phyloP scores from a whole-genome alignment of 176 grass and related monocot species.

The Avena sativa region DNA sequence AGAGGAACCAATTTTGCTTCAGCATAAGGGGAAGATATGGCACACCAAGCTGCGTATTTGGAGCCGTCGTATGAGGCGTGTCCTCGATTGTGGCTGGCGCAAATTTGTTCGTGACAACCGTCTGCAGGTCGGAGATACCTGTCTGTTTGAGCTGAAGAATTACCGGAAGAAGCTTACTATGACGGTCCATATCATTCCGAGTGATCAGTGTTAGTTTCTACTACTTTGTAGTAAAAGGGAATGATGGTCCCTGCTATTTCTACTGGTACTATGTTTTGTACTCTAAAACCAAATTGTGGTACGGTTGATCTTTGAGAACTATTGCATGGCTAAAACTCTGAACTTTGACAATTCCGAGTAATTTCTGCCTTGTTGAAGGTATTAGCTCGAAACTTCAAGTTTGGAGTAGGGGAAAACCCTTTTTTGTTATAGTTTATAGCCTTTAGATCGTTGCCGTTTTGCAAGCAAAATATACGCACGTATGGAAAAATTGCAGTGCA shows the following conservation, averaged over 20 bases:
- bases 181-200: conserved; percentile 43
- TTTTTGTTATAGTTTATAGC: too few relatives aligned
- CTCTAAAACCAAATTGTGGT: background rate
- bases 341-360: background rate
- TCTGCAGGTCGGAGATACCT: conserved; percentile 49
- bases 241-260: background rate
- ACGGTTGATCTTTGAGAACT: background rate
- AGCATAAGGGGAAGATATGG: background rate
- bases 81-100: conserved; percentile 25
- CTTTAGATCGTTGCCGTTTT: too few relatives aligned
- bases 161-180: conserved; percentile 30
- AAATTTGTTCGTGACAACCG: conserved; percentile 50
- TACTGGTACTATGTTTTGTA: background rate
- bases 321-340: background rate
- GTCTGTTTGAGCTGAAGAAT: conserved; percentile 53
- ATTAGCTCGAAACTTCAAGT: too few relatives aligned
- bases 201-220: conserved; percentile 4
- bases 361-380: too few relatives aligned
- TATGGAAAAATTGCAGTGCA: too few relatives aligned
- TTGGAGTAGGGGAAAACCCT: too few relatives aligned
- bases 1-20: conserved; percentile 22
- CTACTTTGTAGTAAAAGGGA: background rate
- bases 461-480: too few relatives aligned
- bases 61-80: background rate
- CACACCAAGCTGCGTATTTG: background rate